Evolutionary conservation across 2,329 filamentous ascomycete species (phyloP).

Genomic region (Fusarium sp.): DNA sequence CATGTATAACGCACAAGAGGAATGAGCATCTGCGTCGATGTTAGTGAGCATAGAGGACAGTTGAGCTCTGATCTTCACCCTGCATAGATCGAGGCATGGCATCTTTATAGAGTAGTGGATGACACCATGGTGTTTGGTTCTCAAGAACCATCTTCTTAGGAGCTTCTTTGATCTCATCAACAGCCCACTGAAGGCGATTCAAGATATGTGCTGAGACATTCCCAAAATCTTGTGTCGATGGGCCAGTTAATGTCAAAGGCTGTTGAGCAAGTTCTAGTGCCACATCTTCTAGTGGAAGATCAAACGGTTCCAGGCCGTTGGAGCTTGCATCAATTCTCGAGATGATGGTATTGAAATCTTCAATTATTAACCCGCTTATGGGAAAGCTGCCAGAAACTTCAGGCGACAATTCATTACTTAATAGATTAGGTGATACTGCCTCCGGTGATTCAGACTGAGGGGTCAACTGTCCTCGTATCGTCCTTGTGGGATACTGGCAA

Average conservation of each 20-base stretch:
- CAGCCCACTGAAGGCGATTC: constrained; percentile 55
- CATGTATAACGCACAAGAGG: constrained; percentile 65
- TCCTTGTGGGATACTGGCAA: constrained; percentile 60
- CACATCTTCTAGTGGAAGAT: constrained; percentile 29
- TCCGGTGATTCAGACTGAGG: constrained; percentile 5
- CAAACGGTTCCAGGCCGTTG: constrained; percentile 16
- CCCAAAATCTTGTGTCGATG: constrained; percentile 39
- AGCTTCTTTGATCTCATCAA: constrained; percentile 65
- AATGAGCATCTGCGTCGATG: constrained; percentile 59
- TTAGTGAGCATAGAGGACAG: background rate
- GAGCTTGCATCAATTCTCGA: constrained; percentile 30
- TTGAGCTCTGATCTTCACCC: constrained; percentile 50
- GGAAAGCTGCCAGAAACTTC: background rate
- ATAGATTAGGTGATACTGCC: constrained; percentile 13
- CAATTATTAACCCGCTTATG: background rate
- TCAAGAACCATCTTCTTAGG: constrained; percentile 61
- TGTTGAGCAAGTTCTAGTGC: constrained; percentile 40
- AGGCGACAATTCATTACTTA: constrained; percentile 14
- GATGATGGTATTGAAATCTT: constrained; percentile 36
- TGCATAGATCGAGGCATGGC: constrained; percentile 64
- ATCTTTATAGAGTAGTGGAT: constrained; percentile 62
- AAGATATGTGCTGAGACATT: constrained; percentile 43
- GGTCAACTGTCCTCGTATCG: background rate
- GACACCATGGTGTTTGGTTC: constrained; percentile 65
- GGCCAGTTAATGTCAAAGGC: constrained; percentile 38